Base-by-base conservation (phyloP, 306 rosid species). In the Oxytropis ochrocephala region DNA sequence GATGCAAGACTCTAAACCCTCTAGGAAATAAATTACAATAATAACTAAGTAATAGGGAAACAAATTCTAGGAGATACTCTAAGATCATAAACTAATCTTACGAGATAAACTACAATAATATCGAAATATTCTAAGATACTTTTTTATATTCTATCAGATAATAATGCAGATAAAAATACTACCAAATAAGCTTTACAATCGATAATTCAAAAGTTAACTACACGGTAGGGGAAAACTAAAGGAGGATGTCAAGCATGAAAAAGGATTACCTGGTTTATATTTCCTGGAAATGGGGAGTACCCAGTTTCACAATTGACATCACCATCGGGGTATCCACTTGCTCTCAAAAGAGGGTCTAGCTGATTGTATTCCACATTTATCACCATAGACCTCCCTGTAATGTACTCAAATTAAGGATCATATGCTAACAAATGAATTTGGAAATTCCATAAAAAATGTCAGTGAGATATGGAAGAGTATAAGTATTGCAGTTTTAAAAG, bases 321-420 rank as follows among this genome's bases (percentile, higher is more conserved):
- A 5, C 99, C 99, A 16, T 91, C 95, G 52, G 95, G 89, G 81
- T 78, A 56, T 76, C 92, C 91, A 74, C 97, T 91, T 71, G 97
- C 97, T 89, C 95, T 88, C 10, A 94, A 92, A 68, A 91, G 96
- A 55, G 99, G 99, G 75, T 94, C 97, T 80, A 94, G 87, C 86
- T 94, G 97, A 84, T 94, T 94, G 90, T 91, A 94, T 79, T 91
- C 99, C 74, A 94, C 99, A 79, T 94, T 91, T 79, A 91, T 91
- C 80, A 94, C 97, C 99, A 94, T 87, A 1, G 88, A 36, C 84
- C 97, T 91, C 80, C 99, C 99, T 94, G 77, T 51, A 47, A 65
- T 44, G 44, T 8, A 3, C 70, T 63, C 6, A 16, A 44, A 76
- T 42, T 56, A 53, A 75, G 63, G 38, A 64, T 74, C 69, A 69